A percentile compares a stretch with the other conserved stretches of the same genome.
These are phyloP conservation scores for Alternaria sp. DNA, from an alignment of 2,329 filamentous ascomycete genomes.

Conservation along the genomic window DNA sequence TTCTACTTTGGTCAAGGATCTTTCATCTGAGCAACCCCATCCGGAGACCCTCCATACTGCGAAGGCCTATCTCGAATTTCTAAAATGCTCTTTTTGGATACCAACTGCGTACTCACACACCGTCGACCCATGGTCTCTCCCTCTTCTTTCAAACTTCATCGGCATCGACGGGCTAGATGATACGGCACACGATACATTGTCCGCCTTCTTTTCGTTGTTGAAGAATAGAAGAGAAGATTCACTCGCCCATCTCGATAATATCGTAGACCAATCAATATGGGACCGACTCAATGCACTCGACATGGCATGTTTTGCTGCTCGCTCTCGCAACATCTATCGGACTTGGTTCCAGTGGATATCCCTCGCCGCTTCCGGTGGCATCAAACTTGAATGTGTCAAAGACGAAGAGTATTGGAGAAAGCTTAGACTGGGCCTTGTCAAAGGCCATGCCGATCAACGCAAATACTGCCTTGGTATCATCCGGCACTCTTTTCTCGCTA, in stretches of 20 bases:
- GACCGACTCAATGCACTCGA: constrained; percentile 30
- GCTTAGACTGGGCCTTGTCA: constrained; percentile 51
- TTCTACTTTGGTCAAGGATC: constrained; percentile 4
- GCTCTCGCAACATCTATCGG: constrained; percentile 39
- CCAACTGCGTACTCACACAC: constrained; percentile 31
- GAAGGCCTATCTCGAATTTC: constrained; percentile 35
- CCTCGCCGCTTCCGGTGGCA: constrained; percentile 25
- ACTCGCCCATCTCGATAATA: neutral
- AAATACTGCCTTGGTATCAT: constrained; percentile 59
- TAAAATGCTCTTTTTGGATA: constrained; percentile 47
- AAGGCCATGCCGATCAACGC: constrained; percentile 56
- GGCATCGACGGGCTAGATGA: constrained; percentile 34
- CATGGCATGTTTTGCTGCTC: constrained; percentile 26
- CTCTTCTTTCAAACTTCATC: constrained; percentile 32
- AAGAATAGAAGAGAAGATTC: constrained; percentile 1
- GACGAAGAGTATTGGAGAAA: constrained; percentile 53
- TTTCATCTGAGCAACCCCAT: neutral
- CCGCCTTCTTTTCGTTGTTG: constrained; percentile 37
- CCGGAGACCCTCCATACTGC: constrained; percentile 1
- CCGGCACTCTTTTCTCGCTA: constrained; percentile 50
- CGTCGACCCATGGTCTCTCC: constrained; percentile 26
- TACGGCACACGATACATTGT: constrained; percentile 37
- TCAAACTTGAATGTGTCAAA: constrained; percentile 35
- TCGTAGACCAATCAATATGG: constrained; percentile 40
- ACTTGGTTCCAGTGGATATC: constrained; percentile 52